Evolutionary conservation across 352 stramenopile genomes (phyloP).

Genomic region (Pythium monospermum): DNA sequence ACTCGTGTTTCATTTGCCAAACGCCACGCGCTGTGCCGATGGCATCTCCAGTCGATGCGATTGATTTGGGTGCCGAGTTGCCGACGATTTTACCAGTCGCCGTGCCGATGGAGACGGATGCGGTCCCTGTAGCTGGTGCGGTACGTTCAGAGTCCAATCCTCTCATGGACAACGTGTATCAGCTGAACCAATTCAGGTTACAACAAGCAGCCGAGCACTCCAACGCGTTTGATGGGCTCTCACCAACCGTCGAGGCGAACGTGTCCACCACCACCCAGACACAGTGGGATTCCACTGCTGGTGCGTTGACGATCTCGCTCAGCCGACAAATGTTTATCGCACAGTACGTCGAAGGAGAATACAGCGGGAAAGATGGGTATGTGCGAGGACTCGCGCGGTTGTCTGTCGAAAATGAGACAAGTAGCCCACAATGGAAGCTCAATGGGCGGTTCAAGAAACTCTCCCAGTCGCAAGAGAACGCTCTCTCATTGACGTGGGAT

Average conservation of each 20-base stretch:
- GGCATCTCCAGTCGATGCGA: constrained; percentile 26
- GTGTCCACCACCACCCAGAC: constrained; percentile 30
- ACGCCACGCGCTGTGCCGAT: constrained; percentile 41
- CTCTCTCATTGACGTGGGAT: constrained; percentile 64
- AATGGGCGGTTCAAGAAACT: constrained; percentile 66
- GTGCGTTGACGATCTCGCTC: constrained; percentile 44
- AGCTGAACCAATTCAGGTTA: constrained; percentile 3
- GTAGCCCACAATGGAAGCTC: constrained; percentile 67
- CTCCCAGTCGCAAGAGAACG: constrained; percentile 65
- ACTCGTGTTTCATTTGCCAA: constrained; percentile 67
- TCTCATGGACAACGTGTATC: constrained; percentile 1
- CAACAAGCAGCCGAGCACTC: background rate
- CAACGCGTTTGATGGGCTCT: background rate
- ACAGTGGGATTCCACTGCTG: constrained; percentile 80
- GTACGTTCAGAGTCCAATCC: background rate
- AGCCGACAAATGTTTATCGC: constrained; percentile 36
- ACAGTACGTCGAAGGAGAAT: constrained; percentile 69
- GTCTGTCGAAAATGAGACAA: constrained; percentile 11
- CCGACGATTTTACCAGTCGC: constrained; percentile 30
- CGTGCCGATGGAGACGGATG: constrained; percentile 45
- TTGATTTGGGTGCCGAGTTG: constrained; percentile 30
- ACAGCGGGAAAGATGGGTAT: constrained; percentile 64
- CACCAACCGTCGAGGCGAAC: background rate
- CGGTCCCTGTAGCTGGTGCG: background rate
- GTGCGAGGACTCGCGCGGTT: constrained; percentile 50